Base-by-base conservation (phyloP, 768 basidiomycete species). In the Heimioporus sp. region DNA sequence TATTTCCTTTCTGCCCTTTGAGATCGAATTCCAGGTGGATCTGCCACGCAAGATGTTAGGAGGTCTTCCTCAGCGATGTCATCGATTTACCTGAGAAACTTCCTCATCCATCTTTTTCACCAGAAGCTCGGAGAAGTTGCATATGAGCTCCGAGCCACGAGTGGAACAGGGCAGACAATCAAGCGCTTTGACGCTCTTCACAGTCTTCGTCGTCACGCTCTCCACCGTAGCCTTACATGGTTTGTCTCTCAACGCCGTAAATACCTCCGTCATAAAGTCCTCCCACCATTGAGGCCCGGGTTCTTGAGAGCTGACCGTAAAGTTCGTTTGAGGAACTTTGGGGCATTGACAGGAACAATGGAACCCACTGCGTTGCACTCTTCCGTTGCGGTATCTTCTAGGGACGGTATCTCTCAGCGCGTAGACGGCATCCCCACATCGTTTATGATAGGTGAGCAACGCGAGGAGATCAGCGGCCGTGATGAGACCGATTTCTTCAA, bases 401-500 rank as follows among this genome's bases (percentile, higher is more conserved):
- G 19, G 43, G 19, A 59, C 10, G 21, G 60, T 34, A 0, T 3
- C 16, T 46, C 35, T 45, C 6, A 60, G 40, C 0, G 34, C 43
- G 10, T 52, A 50, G 6, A 57, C 55, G 9, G 59, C 64, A 0
- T 57, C 36, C 0, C 57, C 44, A 11, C 65, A 68, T 2, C 37
- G 1, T 10, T 20, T 13, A 24, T 61, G 65, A 24, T 67, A 60
- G 41, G 46, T 55, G 43, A 65, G 54, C 16, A 72, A 37, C 0
- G 53, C 40, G 17, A 69, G 64, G 4, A 72, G 48, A 15, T 65
- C 63, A 1, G 51, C 13, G 0, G 64, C 65, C 1, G 60, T 57
- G 48, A 74, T 58, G 16, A 66, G 19, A 2, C 55, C 54, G 1
- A 74, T 57, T 46, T 69, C 71, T 41, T 61, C 21, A 13, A 63